Base-by-base conservation (phyloP, 768 basidiomycete genomes). In the Amanita muscaria region DNA sequence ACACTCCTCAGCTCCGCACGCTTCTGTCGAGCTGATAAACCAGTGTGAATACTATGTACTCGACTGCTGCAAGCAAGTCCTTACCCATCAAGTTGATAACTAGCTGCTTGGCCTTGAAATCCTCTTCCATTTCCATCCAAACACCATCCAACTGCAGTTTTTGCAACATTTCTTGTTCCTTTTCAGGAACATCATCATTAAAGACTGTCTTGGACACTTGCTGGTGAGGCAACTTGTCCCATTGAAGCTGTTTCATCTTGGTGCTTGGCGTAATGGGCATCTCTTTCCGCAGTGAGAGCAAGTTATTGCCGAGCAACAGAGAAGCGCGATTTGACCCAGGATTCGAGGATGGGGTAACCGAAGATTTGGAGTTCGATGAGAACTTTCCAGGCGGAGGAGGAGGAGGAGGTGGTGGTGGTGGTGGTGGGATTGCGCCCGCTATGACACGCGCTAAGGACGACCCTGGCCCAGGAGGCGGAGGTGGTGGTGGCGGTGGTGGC, bases 241-340 rank as follows among this genome's bases (percentile, higher is more conserved):
- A 99, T 58, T 97, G 93, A 44, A 99, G 68, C 59, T 97, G 92
- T 60, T 97, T 97, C 87, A 97, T 91, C 72, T 92, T 91, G 27
- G 79, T 86, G 48, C 75, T 81, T 2, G 93, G 88, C 24, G 87
- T 83, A 33, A 91, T 73, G 3, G 79, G 72, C 57, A 96, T 77
- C 56, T 90, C 88, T 63, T 97, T 97, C 39, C 90, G 84, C 35
- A 73, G 70, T 38, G 72, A 70, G 15, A 80, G 59, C 51, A 82
- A 61, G 23, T 69, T 69, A 51, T 77, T 80, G 16, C 71, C 62
- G 14, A 83, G 76, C 6, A 83, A 62, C 55, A 76, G 64, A 12
- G 85, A 84, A 29, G 72, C 68, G 19, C 80, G 80, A 29, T 73
- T 65, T 23, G 80, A 83, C 54, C 64, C 56, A 51, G 59, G 56